Base-by-base conservation (phyloP, 176 grass and related monocot species). In the Eleusine indica region DNA sequence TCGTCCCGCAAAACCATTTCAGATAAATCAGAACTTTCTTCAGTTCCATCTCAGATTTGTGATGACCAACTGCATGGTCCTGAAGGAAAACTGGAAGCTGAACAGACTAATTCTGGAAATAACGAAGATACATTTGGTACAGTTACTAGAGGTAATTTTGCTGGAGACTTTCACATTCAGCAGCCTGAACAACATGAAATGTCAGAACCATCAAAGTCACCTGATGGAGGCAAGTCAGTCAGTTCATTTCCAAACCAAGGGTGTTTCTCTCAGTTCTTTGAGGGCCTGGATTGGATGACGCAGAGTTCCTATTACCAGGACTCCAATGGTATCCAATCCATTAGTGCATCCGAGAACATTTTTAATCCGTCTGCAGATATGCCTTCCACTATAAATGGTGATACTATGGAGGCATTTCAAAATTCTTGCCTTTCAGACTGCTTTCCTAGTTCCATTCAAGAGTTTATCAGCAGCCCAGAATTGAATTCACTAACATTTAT, bases 401-500 rank as follows among this genome's bases (percentile, higher is more conserved):
- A 99, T 80, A 87, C 83, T 14, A 43, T 87, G 41, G 91, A 96
- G 57, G 73, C 83, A 52, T 94, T 96, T 89, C 90, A 90, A 69
- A 68, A 69, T 21, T 88, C 90, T 19, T 88, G 82, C 68, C 90
- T 90, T 57, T 94, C 93, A 17, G 90, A 90, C 61, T 90, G 85
- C 75, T 75, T 92, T 51, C 80, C 87, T 17, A 90, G 47, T 60
- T 70, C 86, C 30, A 71, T 92, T 74, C 93, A 91, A 76, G 96
- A 96, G 68, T 92, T 92, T 61, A 81, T 99, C 48, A 83, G 87
- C 66, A 96, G 80, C 68, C 78, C 89, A 15, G 93, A 94, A 37
- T 72, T 95, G 52, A 95, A 94, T 72, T 77, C 91, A 25, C 71
- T 99, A 17, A 83, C 91, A n/a, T 90, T 96, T 83, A 74, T 96